Base-by-base conservation (phyloP, 805 yeast species). In the Metschnikowia lunata region DNA sequence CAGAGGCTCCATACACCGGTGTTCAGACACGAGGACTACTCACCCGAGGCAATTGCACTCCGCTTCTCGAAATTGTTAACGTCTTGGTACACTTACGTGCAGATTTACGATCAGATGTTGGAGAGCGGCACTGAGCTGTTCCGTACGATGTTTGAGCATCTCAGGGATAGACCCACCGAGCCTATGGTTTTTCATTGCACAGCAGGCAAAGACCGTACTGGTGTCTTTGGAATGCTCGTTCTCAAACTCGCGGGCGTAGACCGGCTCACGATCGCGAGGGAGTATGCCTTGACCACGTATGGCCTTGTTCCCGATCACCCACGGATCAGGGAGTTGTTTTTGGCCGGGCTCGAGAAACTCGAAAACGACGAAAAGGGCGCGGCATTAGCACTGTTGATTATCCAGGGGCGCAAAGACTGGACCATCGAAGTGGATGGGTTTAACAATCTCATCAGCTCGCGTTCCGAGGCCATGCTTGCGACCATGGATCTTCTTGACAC, bases 201-300 rank as follows among this genome's bases (percentile, higher is more conserved):
- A 4, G 91, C 91, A 1, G 96, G 96, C 2, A 88, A 87, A 60
- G 96, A 88, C 59, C 74, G 95, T 36, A 87, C 96, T 0, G 96
- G 95, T 0, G 71, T 86, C 11, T 59, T 85, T 50, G 76, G 82
- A 2, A 85, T 88, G 80, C 60, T 88, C 48, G 67, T 87, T 6
- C 67, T 87, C 36, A 64, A 79, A 14, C 59, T 85, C 8, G 64
- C 77, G 6, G 90, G 86, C 0, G 86, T 87, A 4, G 88, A 83
- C 47, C 69, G 72, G 10, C 77, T 78, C 50, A 77, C 80, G 1
- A 71, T 87, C 32, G 80, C 88, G 1, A 75, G 80, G 50, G 96
- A 88, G 57, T 88, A 86, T 56, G 93, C 84, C 58, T 64, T 88
- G 55, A 85, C 95, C 1, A 71, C 83, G 0, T 59, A 75, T 37